Base-by-base conservation (phyloP, 345 rosid species). In the Gossypium thurberi region DNA sequence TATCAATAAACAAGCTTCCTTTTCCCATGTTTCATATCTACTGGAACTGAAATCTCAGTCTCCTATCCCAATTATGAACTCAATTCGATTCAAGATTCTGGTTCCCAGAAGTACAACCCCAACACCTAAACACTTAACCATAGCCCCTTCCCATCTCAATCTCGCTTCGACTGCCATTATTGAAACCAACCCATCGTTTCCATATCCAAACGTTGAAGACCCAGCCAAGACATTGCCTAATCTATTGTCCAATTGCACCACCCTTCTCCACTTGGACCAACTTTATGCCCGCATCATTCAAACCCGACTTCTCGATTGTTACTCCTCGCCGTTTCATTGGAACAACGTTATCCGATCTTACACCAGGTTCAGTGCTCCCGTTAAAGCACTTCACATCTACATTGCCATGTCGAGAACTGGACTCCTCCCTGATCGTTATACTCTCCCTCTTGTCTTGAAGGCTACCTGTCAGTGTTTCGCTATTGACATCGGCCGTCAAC, bases 341-440 rank as follows among this genome's bases (percentile, higher is more conserved):
- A 91, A 91, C 83, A 87, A 90, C 72, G 69, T 94, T 59, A 85
- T 92, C 44, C 84, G 98, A 69, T 82, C 93, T 10, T 94, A 89
- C 74, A 71, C 90, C 11, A 83, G 88, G 58, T 80, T 84, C 26
- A 83, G 80, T 20, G 82, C 88, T 76, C 92, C 97, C 37, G 56
- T 63, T 12, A 85, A 81, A 73, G 86, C 93, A 0, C 51, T 92
- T 33, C 74, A 28, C 5, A 67, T 88, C 53, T 92, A 85, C 56
- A 46, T 82, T 0, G 78, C 60, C 55, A 94, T 94, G 97, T 82
- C 81, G 9, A 82, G 87, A 60, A 82, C 87, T 1, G 80, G 84
- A 17, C 81, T 88, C 40, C 53, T 73, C 43, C 95, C 97, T 0
- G 98, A 94, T 77, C 82, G 76, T 64, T 94, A 85, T 66, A 85